phyloP scores from a whole-genome alignment of 805 yeast genomes.

The Ogataea sp. region DNA sequence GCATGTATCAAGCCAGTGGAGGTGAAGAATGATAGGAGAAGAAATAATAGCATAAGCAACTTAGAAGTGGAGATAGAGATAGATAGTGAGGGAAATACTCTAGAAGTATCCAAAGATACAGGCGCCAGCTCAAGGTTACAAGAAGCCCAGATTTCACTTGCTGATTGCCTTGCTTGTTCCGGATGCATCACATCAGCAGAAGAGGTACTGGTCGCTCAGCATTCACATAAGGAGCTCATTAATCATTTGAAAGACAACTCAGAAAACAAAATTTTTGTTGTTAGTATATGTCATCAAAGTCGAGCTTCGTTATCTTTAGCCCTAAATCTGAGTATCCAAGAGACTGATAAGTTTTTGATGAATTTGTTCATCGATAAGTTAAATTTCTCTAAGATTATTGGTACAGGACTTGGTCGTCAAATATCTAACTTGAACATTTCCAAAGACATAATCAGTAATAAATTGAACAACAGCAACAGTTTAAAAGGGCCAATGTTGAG shows the following conservation, averaged over 20 bases:
- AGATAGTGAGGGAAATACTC: conserved; percentile 48
- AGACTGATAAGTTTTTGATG: conserved; percentile 54
- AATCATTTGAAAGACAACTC: conserved; percentile 37
- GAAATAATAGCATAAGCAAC: conserved; percentile 5
- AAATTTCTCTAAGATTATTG: conserved; percentile 70
- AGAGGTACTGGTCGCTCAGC: conserved; percentile 84
- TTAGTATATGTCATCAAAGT: conserved; percentile 79
- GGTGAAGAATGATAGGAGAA: conserved; percentile 19
- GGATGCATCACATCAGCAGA: conserved; percentile 99
- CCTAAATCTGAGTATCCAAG: conserved; percentile 39
- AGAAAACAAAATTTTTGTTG: conserved; percentile 44
- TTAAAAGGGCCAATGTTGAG: conserved; percentile 47
- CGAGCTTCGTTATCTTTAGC: conserved; percentile 77
- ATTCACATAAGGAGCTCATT: conserved; percentile 74
- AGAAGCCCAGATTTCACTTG: conserved; percentile 80
- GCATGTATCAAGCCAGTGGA: conserved; percentile 90
- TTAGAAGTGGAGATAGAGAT: conserved; percentile 45
- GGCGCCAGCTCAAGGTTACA: conserved; percentile 44
- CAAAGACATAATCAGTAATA: conserved; percentile 24
- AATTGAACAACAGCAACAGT: neutral
- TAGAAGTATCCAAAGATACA: conserved; percentile 61
- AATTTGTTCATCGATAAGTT: conserved; percentile 50
- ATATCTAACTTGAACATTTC: conserved; percentile 47
- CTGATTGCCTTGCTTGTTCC: conserved; percentile 93
- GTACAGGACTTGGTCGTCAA: conserved; percentile 75